Evolutionary conservation across 2,329 filamentous ascomycete genomes (phyloP), one percentile per base, ranked within the genome.

Genomic region (Fusarium newnesense): DNA sequence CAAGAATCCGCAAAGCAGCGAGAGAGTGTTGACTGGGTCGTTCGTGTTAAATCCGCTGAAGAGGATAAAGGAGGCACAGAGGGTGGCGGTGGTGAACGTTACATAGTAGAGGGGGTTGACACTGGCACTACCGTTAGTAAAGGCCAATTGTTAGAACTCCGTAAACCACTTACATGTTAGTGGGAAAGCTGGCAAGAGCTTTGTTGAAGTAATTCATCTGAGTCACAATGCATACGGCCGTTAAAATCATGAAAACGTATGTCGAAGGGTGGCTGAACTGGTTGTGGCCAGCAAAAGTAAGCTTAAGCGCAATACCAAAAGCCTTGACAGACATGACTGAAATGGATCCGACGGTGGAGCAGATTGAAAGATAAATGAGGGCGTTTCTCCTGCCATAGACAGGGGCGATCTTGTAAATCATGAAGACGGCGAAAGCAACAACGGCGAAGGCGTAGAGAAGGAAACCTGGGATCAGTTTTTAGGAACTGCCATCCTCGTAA

Each of bases 121-220:
- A 80, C 95, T 97, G 77, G 19, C 8, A 40, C 30, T 15, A n/a
- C 16, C 21, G 36, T 69, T 42, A 70, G 69, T 28, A 61, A 40
- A 39, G 53, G 36, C 44, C 18, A 21, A 24, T 16, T 34, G 11
- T 18, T 18, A 11, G 8, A 32, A 15, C 24, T 28, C 11, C 9
- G 13, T 30, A 18, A 19, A 13, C 16, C 30, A 86, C 93, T 81
- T 88, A 97, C 95, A 99, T 97, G 77, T 97, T 97, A 37, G 96
- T 98, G 36, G 94, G 96, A 84, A 98, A 99, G 79, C 97, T 95
- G 82, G 94, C 97, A 68, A 99, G 86, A 12, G 96, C 96, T 84
- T 99, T 99, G 87, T 99, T 99, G 84, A 99, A 97, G 84, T 99
- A 99, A 84, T 99, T 99, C 96, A 99, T 98, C 87, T 99, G 96